Percentiles rank a stretch among this genome's conserved stretches.
Evolutionary conservation across 345 rosid genomes (phyloP).

Genomic region (Moringa oleifera): DNA sequence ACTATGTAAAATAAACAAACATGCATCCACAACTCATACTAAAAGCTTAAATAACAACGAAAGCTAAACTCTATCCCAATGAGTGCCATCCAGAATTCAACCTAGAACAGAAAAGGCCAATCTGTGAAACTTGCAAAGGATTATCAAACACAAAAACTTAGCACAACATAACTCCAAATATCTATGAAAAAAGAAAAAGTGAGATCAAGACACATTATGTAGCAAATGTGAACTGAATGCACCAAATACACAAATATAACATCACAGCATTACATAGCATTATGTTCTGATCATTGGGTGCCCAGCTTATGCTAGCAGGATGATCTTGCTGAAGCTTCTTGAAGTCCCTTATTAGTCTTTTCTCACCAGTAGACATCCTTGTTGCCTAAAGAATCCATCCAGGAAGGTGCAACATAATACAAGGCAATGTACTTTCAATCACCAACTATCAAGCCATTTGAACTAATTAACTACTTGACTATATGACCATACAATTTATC

Average conservation of each 20-base stretch:
- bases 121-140: background rate
- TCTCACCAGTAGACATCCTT: conserved; percentile 46
- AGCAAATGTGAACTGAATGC: background rate
- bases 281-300: conserved; percentile 53
- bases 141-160: background rate
- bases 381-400: too few species aligned
- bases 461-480: too few species aligned
- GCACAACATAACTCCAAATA: background rate
- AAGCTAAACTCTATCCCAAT: conserved; percentile 83
- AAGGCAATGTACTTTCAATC: too few species aligned
- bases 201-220: background rate
- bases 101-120: conserved; percentile 20
- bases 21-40: background rate
- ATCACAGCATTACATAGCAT: conserved; percentile 65
- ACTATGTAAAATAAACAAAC: too few species aligned
- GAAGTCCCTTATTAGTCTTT: conserved; percentile 65
- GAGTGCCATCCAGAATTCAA: conserved; percentile 75
- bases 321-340: conserved; percentile 61
- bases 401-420: too few species aligned
- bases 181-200: background rate
- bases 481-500: too few species aligned
- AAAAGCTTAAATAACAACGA: conserved; percentile 1
- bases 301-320: conserved; percentile 50
- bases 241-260: conserved; percentile 40
- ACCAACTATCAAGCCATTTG: too few species aligned